phyloP scores from a whole-genome alignment of 2,329 filamentous ascomycete species.

The Ophiocordyceps camponoti-leonardi region DNA sequence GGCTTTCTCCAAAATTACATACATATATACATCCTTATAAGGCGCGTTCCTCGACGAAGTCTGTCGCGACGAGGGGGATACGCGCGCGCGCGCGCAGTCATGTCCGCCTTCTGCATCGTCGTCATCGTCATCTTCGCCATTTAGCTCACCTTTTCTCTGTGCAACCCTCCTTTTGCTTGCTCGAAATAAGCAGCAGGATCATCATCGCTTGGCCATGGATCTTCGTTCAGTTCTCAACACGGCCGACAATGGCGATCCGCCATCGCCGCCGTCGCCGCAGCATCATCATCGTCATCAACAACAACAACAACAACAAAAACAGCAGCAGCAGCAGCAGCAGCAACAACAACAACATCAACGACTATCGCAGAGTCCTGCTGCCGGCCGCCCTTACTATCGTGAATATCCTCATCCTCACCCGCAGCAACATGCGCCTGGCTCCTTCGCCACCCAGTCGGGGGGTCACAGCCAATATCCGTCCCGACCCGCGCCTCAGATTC shows the following conservation, averaged over 20 bases:
- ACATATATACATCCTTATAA: too few species aligned
- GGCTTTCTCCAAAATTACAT: too few species aligned
- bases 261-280: slow-evolving; percentile 7
- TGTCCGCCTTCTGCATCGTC: not conserved
- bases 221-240: slow-evolving; percentile 37
- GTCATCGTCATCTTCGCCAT: not conserved
- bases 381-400: slow-evolving; percentile 25
- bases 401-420: slow-evolving; percentile 23
- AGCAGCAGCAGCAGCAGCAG: slow-evolving; percentile 17
- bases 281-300: too few species aligned
- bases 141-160: not conserved
- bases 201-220: slow-evolving; percentile 23
- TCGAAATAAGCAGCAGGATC: not conserved
- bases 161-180: not conserved
- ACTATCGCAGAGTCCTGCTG: slow-evolving; percentile 19
- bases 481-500: slow-evolving; percentile 23
- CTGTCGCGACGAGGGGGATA: too few species aligned
- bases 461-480: slow-evolving; percentile 23
- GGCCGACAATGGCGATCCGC: slow-evolving; percentile 26
- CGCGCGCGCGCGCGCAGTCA: too few species aligned
- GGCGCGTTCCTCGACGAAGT: too few species aligned
- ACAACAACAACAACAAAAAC: slow-evolving; percentile 10
- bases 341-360: slow-evolving; percentile 14
- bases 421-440: slow-evolving; percentile 13
- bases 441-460: slow-evolving; percentile 20